Percentiles rank a stretch among this genome's conserved stretches.
Evolutionary conservation across 1,284 basidiomycete species (phyloP).

Genomic region (Chondrostereum purpureum): DNA sequence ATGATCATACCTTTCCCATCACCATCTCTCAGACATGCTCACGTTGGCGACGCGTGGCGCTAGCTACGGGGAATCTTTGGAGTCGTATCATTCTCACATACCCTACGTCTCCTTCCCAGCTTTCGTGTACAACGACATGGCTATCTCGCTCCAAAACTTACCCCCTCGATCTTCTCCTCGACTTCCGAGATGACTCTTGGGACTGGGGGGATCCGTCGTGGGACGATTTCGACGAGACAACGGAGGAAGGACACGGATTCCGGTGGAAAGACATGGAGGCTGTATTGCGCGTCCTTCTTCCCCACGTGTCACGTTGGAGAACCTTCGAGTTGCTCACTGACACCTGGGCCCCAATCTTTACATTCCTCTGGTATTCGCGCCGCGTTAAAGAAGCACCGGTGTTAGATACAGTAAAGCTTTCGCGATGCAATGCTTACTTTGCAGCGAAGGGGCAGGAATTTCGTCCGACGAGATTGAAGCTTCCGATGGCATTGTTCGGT

Average conservation of each 20-base stretch:
- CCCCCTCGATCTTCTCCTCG: constrained; percentile 42
- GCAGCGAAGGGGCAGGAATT: constrained; percentile 35
- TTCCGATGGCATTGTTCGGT: constrained; percentile 37
- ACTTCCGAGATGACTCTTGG: constrained; percentile 19
- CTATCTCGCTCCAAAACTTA: constrained; percentile 33
- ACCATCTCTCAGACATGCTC: constrained; percentile 39
- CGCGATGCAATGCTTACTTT: constrained; percentile 50
- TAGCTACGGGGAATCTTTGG: constrained; percentile 39
- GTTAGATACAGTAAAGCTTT: constrained; percentile 35
- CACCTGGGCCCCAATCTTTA: constrained; percentile 49
- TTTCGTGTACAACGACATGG: constrained; percentile 28
- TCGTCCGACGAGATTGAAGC: constrained; percentile 30
- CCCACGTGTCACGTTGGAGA: constrained; percentile 39
- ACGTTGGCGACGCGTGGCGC: constrained; percentile 37
- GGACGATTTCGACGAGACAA: constrained; percentile 31
- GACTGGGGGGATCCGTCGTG: constrained; percentile 34
- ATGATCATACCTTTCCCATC: constrained; percentile 20
- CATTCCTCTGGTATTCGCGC: constrained; percentile 36
- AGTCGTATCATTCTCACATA: constrained; percentile 33
- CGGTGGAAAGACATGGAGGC: constrained; percentile 33
- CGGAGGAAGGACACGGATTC: constrained; percentile 36
- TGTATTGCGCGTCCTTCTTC: constrained; percentile 35
- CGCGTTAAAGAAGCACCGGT: constrained; percentile 24
- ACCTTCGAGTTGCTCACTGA: constrained; percentile 42
- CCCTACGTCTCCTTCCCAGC: constrained; percentile 29